These are phyloP conservation scores for Salvia miltiorrhiza DNA, from an alignment of 257 asterid genomes.

Conservation along the genomic window DNA sequence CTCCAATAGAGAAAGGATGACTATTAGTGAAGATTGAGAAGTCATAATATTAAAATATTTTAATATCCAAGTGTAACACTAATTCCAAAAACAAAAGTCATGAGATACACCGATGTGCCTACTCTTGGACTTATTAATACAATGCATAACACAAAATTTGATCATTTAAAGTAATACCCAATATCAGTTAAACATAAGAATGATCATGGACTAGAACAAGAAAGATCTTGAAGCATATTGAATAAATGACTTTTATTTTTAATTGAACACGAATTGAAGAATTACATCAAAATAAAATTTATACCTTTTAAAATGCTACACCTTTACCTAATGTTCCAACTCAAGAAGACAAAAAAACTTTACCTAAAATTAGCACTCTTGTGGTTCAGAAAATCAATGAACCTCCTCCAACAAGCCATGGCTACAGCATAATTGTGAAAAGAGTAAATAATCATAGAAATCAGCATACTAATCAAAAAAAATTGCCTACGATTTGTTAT, in stretches of 20 bases:
- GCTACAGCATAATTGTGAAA: neutral
- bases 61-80: neutral
- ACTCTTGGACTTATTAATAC: too few species aligned
- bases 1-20: too few species aligned
- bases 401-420: neutral
- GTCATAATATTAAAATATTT: too few species aligned
- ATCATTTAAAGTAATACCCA: too few species aligned
- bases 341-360: neutral
- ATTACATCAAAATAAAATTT: neutral
- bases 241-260: slow-evolving; percentile 17
- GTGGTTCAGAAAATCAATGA: neutral
- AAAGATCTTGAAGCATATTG: neutral
- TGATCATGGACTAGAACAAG: too few species aligned
- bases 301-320: neutral
- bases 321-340: neutral
- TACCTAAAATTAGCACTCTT: neutral
- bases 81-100: neutral
- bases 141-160: too few species aligned
- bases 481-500: slow-evolving; percentile 14
- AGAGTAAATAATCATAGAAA: neutral
- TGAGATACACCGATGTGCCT: neutral
- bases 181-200: too few species aligned
- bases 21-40: too few species aligned
- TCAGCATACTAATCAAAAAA: slow-evolving; percentile 7
- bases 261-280: slow-evolving; percentile 6